Conservation (phyloP, 306 rosid genomes). For the Lathyrus tuberosus region DNA sequence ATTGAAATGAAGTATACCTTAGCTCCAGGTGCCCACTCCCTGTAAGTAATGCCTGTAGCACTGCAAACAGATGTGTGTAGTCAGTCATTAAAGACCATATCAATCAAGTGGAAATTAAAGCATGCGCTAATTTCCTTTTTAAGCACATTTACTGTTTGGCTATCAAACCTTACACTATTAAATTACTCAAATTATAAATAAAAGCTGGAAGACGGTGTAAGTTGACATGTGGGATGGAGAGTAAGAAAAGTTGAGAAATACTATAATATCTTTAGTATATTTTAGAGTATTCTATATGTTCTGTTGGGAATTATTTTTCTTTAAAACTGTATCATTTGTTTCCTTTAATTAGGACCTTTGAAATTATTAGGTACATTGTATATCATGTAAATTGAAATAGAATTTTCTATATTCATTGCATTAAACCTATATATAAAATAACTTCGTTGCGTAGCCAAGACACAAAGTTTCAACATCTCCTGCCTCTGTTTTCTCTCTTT, state of each 20-base stretch:
- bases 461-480: not conserved
- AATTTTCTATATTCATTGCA: not conserved
- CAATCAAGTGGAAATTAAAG: constrained; percentile 20
- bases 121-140: not conserved
- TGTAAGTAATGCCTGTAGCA: constrained; percentile 81
- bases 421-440: not conserved
- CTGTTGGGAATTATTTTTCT: not conserved
- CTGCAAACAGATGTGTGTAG: constrained; percentile 56
- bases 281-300: not conserved
- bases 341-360: not conserved
- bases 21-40: constrained; percentile 99
- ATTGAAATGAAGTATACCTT: constrained; percentile 58
- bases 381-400: not conserved
- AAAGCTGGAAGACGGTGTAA: not conserved
- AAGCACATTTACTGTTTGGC: constrained; percentile 19
- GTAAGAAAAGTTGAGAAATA: not conserved
- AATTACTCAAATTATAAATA: constrained; percentile 4
- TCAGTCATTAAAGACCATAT: constrained; percentile 35
- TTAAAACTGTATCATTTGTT: not conserved
- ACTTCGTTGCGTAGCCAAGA: not conserved
- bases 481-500: not conserved
- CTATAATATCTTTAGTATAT: too few species aligned
- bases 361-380: not conserved
- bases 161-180: not conserved
- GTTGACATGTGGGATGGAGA: not conserved